These are phyloP conservation scores for Populus davidiana DNA, from an alignment of 345 rosid genomes.

Conservation along the genomic window DNA sequence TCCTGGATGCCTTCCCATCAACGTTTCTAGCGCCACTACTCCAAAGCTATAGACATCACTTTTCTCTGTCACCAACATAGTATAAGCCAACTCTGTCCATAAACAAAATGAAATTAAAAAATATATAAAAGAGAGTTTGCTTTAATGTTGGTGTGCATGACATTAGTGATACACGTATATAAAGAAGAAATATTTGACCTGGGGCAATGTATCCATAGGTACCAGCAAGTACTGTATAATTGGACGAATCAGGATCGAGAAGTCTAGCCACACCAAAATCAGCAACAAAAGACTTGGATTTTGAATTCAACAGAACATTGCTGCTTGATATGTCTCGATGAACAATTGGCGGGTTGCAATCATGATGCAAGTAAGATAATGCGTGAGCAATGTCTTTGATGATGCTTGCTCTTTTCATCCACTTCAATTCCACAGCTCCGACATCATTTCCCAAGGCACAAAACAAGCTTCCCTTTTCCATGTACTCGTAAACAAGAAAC, in stretches of 20 bases:
- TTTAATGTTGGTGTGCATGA: no score
- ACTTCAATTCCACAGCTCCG: not conserved
- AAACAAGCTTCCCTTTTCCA: not conserved
- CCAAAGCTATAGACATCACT: no score
- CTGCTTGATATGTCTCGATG: not conserved
- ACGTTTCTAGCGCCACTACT: no score
- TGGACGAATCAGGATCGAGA: not conserved
- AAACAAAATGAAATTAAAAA: not conserved
- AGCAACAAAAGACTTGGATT: not conserved
- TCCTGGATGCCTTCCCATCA: no score
- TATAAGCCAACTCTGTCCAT: not conserved
- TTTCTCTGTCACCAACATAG: not conserved
- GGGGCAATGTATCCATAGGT: constrained; percentile 6
- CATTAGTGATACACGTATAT: no score
- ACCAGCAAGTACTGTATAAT: not conserved
- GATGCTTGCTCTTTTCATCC: not conserved
- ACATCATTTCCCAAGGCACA: no score
- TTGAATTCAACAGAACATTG: not conserved
- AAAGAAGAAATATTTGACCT: not conserved
- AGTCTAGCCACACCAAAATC: not conserved
- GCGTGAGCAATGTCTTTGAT: not conserved
- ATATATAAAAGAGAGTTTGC: no score
- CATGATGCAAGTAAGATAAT: not conserved
- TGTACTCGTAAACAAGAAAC: not conserved
- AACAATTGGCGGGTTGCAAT: not conserved